These are phyloP conservation scores for Xanthoparmelia taractica DNA, from an alignment of 495 filamentous ascomycete species.

Conservation along the genomic window DNA sequence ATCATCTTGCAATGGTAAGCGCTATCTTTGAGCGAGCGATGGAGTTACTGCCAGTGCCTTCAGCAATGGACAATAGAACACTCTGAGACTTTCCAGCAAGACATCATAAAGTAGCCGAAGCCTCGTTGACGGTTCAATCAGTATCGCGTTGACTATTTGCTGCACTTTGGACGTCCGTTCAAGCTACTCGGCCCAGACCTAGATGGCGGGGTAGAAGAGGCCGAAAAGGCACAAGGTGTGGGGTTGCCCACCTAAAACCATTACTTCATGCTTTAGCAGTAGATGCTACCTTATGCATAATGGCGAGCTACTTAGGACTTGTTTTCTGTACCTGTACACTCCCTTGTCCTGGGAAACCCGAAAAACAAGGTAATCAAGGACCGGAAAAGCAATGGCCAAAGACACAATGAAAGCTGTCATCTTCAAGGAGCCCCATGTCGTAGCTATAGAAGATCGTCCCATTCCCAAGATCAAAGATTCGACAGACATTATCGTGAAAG, in stretches of 20 bases:
- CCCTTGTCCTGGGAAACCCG: neutral
- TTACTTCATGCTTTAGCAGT: slow-evolving; percentile 10
- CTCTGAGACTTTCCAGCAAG: neutral
- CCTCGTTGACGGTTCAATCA: too few species aligned
- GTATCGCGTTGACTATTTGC: neutral
- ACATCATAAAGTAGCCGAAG: neutral
- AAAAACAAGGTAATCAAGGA: slow-evolving; percentile 13
- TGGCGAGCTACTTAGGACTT: neutral
- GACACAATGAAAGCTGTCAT: slow-evolving; percentile 43
- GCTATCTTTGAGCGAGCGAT: too few species aligned
- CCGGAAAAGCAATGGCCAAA: slow-evolving; percentile 25
- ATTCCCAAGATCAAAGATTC: slow-evolving; percentile 56
- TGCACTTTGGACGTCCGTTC: neutral
- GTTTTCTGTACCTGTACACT: neutral
- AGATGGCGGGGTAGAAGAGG: slow-evolving; percentile 20
- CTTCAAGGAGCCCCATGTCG: slow-evolving; percentile 42
- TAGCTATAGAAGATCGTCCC: slow-evolving; percentile 42
- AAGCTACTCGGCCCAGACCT: slow-evolving; percentile 16
- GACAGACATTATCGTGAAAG: slow-evolving; percentile 78
- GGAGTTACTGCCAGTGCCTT: too few species aligned
- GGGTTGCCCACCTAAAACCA: slow-evolving; percentile 8
- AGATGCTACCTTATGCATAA: neutral
- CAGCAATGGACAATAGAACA: neutral
- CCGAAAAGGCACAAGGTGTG: slow-evolving; percentile 34
- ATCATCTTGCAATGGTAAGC: neutral